Evolutionary conservation across 306 rosid species (phyloP).

Genomic region (Mimosa bimucronata): DNA sequence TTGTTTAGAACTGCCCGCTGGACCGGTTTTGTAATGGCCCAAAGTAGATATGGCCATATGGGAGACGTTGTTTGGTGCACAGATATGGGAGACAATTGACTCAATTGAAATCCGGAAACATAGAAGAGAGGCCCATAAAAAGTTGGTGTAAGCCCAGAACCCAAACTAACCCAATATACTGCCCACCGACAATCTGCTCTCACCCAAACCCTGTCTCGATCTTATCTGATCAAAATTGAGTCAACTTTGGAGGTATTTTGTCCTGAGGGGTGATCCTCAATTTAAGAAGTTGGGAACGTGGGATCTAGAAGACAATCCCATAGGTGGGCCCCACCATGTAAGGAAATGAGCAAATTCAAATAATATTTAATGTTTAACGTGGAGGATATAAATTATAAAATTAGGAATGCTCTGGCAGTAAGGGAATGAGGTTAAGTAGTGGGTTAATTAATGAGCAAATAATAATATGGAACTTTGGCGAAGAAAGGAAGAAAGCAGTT

Average conservation of each 20-base stretch:
- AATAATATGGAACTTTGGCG: background rate
- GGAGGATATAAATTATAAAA: background rate
- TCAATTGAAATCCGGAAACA: background rate
- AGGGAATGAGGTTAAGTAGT: background rate
- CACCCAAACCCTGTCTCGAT: background rate
- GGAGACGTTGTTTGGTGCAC: background rate
- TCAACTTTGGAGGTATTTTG: background rate
- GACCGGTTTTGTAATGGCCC: background rate
- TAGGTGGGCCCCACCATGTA: background rate
- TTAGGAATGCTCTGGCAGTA: background rate
- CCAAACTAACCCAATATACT: background rate
- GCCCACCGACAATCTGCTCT: background rate
- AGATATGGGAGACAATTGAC: no score
- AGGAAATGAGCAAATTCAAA: background rate
- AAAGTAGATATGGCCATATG: background rate
- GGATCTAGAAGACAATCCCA: background rate
- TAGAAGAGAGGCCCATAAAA: background rate
- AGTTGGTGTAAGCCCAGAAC: background rate
- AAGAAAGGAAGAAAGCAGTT: background rate
- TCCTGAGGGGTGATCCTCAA: background rate
- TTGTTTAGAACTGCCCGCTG: no score
- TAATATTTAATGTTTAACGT: background rate
- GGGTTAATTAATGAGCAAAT: background rate
- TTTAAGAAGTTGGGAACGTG: background rate
- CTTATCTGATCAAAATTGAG: background rate